Base-by-base conservation (phyloP, 306 rosid species). In the Quercus alba region DNA sequence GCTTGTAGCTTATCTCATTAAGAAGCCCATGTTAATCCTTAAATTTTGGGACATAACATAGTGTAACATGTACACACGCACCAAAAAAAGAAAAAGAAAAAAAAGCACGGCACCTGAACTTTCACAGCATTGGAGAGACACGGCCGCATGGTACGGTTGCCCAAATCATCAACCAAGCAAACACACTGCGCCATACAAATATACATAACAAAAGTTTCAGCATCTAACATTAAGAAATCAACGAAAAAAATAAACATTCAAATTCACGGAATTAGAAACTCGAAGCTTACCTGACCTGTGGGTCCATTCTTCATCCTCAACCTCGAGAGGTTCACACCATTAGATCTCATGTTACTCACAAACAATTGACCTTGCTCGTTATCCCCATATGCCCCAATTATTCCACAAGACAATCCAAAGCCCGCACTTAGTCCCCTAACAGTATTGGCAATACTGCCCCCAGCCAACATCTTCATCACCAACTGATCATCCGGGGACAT, bases 61-160 rank as follows among this genome's bases (percentile, higher is more conserved):
- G 6, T 10, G 15, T 6, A 26, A 26, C 28, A 63, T 7, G 30
- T 6, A 63, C 64, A 63, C 64, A 20, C 18, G 28, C 25, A 15
- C 20, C 1, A 23, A 33, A 19, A 15, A 21, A 10, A 41, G 13
- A 61, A 14, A 58, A 70, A 56, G 35, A 10, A 52, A 25, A 63
- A 58, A 33, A 61, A 28, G 63, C 63, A 68, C 21, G 4, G 67
- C 76, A 94, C 99, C 97, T 91, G 89, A 83, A 93, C 86, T 87
- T 90, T 95, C 70, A 91, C 97, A 26, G 98, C 97, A 84, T 84
- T 93, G 7, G 97, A 90, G 78, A 95, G 96, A 85, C 90, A 91
- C 46, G 99, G 99, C 19, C 99, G 96, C 99, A 93, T 91, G 30
- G 99, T 95, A 12, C 99, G 96, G 77, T 93, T 93, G 18, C 94